Evolutionary conservation across 1,284 basidiomycete species (phyloP), one percentile per base, ranked within the genome.

Genomic region (Puccinia triticina): DNA sequence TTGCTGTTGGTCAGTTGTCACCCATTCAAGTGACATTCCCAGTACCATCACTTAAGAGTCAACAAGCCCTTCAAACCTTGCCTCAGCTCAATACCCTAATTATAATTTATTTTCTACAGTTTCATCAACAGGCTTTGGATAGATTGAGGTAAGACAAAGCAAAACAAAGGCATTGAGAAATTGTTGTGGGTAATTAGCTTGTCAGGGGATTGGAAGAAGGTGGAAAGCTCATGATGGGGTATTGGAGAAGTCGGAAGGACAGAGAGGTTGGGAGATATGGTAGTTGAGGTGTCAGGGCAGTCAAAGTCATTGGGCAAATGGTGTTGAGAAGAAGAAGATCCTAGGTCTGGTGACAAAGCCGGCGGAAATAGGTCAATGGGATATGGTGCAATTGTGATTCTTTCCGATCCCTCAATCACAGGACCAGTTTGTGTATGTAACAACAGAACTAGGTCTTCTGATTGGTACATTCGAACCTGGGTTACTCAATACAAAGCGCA

Each of bases 401-500:
- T 34, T 46, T 32, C 50, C 10, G 48, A 73, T 10, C 29, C 21
- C 53, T 73, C 71, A 32, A 73, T 73, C 4, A 73, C 71, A n/a
- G 71, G 71, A 12, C 71, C 53, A 1, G 71, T 73, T 10, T 16
- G 26, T 14, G 50, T 73, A 55, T 55, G 71, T 0, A 73, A 46
- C 23, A 73, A 55, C 8, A 73, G n/a, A 10, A 55, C 26, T 32
- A 73, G 18, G 23, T 73, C 71, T 53, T 73, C 48, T 10, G 32
- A 73, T 73, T 55, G 5, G 23, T 73, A 73, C 1, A 32, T 73
- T 34, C 71, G 71, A 37, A 73, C 32, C 71, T 73, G 4, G 34
- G 29, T 66, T 14, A 32, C 10, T 29, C 32, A 18, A 32, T 12
- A 66, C 23, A 66, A 66, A 66, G 14, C 16, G 48, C 2, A 2